phyloP scores from a whole-genome alignment of 2,329 filamentous ascomycete genomes.

The Ploettnerulaceae sp. region DNA sequence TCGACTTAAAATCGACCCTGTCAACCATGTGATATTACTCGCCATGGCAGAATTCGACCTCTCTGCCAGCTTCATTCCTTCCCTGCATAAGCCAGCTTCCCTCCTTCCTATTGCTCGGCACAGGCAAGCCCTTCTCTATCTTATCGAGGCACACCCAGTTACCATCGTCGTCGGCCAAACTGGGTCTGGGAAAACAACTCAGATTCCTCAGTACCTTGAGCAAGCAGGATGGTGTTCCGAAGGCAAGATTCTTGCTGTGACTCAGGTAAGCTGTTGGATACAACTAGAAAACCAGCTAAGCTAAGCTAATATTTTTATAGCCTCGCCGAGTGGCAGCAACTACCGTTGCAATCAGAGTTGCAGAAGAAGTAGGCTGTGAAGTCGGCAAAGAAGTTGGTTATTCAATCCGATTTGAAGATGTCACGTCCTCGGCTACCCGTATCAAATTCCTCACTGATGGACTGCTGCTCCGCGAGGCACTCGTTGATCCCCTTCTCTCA shows the following conservation, averaged over 20 bases:
- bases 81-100: conserved; percentile 78
- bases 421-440: conserved; percentile 75
- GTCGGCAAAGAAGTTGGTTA: conserved; percentile 90
- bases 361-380: conserved; percentile 81
- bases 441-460: conserved; percentile 98
- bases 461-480: conserved; percentile 80
- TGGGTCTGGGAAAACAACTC: conserved; percentile 92
- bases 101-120: conserved; percentile 85
- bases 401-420: conserved; percentile 88
- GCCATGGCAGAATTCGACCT: conserved; percentile 48
- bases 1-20: not conserved
- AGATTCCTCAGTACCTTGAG: conserved; percentile 88
- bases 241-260: conserved; percentile 80
- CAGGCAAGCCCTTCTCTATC: conserved; percentile 72
- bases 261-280: conserved; percentile 85
- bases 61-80: conserved; percentile 63
- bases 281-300: too few species aligned
- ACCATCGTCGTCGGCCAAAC: conserved; percentile 92
- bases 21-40: conserved; percentile 17
- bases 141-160: conserved; percentile 77
- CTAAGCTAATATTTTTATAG: too few species aligned
- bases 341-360: conserved; percentile 81
- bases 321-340: conserved; percentile 87
- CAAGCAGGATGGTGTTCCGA: conserved; percentile 83
- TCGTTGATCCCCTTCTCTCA: conserved; percentile 86